phyloP scores from a whole-genome alignment of 139 green algal genomes.

The Protoeuglena noctilucae region DNA sequence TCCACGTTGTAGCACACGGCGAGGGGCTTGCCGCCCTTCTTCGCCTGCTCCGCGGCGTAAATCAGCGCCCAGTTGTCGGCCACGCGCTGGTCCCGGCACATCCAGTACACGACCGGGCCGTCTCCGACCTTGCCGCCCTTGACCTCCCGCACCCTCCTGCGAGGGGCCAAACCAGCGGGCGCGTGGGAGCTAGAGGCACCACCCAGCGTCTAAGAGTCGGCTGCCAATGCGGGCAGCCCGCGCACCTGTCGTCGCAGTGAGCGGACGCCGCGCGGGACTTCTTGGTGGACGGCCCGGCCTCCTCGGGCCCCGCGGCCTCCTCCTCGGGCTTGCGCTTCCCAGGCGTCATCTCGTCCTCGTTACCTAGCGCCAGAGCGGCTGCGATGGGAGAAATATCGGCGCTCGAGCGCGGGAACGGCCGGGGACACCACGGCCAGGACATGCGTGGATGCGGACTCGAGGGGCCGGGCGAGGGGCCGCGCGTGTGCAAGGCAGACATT shows the following conservation, averaged over 20 bases:
- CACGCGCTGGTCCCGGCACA: constrained; percentile 76
- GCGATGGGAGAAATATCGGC: too few species aligned
- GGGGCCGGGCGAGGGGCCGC: too few species aligned
- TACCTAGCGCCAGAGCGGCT: too few species aligned
- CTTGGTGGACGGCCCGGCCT: constrained; percentile 5
- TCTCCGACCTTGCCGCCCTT: neutral
- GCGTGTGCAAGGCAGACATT: too few species aligned
- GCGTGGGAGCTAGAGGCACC: neutral
- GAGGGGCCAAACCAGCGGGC: neutral
- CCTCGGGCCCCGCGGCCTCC: neutral
- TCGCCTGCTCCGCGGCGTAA: constrained; percentile 50
- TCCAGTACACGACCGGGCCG: constrained; percentile 44
- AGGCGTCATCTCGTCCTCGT: neutral
- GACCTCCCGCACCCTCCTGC: neutral
- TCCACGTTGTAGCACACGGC: too few species aligned
- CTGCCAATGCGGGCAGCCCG: neutral
- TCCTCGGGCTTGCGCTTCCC: neutral
- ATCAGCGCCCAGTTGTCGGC: constrained; percentile 93
- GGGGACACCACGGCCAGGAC: too few species aligned
- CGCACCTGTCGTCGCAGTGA: constrained; percentile 6
- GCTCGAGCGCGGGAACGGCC: too few species aligned
- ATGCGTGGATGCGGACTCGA: too few species aligned
- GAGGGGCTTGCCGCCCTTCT: neutral
- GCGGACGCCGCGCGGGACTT: constrained; percentile 11
- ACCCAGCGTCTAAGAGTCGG: neutral